Conservation (phyloP, 805 yeast species). For the Debaryomyces prosopidis region DNA sequence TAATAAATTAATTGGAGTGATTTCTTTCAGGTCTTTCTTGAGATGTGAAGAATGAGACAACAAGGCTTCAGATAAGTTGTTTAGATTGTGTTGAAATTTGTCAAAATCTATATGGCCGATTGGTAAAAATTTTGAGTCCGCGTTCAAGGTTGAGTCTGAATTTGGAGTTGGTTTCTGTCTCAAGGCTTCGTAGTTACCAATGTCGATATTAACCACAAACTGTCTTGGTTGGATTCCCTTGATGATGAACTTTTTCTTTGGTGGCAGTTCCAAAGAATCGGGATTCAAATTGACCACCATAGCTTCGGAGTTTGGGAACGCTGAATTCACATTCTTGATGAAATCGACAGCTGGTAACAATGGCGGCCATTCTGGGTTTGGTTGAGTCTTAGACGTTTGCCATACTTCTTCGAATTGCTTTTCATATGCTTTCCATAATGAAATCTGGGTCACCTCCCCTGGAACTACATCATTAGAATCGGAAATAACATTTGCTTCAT, state of each 20-base stretch:
- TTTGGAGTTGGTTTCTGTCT: conserved; percentile 19
- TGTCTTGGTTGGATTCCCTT: conserved; percentile 91
- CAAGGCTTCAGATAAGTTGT: conserved; percentile 20
- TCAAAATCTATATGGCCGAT: conserved; percentile 38
- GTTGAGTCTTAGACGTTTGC: conserved; percentile 43
- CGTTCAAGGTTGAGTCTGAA: conserved; percentile 4
- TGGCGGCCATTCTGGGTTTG: conserved; percentile 27
- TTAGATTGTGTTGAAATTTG: conserved; percentile 30
- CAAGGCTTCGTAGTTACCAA: conserved; percentile 45
- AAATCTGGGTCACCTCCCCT: conserved; percentile 92
- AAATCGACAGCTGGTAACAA: conserved; percentile 94
- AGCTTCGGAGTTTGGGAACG: conserved; percentile 86
- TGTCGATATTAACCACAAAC: conserved; percentile 48
- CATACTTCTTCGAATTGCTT: conserved; percentile 72
- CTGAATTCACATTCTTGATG: conserved; percentile 88
- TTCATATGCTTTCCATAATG: conserved; percentile 94
- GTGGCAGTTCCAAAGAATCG: conserved; percentile 38
- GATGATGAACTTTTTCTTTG: conserved; percentile 80
- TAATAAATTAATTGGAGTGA: conserved; percentile 26
- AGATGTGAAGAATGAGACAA: conserved; percentile 19
- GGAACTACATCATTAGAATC: conserved; percentile 24
- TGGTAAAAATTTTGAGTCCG: conserved; percentile 15
- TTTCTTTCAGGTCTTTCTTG: conserved; percentile 12
- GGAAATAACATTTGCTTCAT: conserved; percentile 5
- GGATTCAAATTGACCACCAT: conserved; percentile 77